Evolutionary conservation across 371 early-diverging fungal genomes (phyloP).

Genomic region (Actinomucor elegans): DNA sequence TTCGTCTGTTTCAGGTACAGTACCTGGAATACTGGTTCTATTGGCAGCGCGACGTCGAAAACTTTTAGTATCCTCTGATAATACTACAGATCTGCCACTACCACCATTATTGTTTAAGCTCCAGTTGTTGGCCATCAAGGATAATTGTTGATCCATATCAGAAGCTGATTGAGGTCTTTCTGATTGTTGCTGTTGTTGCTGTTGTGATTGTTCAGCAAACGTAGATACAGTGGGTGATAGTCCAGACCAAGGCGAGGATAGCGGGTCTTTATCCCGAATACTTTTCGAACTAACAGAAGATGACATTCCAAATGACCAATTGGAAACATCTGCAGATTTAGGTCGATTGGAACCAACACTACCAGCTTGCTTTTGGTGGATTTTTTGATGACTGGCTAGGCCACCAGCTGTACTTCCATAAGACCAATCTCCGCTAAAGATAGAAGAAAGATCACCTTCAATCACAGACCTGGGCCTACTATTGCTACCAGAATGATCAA

Average conservation of each 20-base stretch:
- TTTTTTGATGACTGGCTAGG: background rate
- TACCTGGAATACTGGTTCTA: constrained; percentile 50
- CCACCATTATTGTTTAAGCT: background rate
- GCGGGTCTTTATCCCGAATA: constrained; percentile 4
- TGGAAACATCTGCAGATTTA: constrained; percentile 61
- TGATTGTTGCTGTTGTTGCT: background rate
- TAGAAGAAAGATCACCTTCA: constrained; percentile 45
- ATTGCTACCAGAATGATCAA: background rate
- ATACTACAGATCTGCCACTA: constrained; percentile 20
- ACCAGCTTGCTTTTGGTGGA: background rate
- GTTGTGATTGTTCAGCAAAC: constrained; percentile 24
- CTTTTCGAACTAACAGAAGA: constrained; percentile 12
- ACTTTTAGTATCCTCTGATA: constrained; percentile 34
- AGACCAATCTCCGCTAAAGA: constrained; percentile 39
- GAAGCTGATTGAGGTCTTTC: too few species aligned
- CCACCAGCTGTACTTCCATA: constrained; percentile 8
- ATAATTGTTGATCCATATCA: constrained; percentile 21
- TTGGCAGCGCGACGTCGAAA: constrained; percentile 40
- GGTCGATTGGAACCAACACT: constrained; percentile 32
- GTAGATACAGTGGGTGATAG: constrained; percentile 44
- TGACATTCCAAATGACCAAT: constrained; percentile 52
- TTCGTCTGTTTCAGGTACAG: constrained; percentile 59
- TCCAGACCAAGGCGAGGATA: constrained; percentile 16
- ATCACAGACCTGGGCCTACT: constrained; percentile 49
- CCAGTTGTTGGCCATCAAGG: constrained; percentile 13